Conservation (phyloP, 805 yeast species). For the Candida nanaspora region DNA sequence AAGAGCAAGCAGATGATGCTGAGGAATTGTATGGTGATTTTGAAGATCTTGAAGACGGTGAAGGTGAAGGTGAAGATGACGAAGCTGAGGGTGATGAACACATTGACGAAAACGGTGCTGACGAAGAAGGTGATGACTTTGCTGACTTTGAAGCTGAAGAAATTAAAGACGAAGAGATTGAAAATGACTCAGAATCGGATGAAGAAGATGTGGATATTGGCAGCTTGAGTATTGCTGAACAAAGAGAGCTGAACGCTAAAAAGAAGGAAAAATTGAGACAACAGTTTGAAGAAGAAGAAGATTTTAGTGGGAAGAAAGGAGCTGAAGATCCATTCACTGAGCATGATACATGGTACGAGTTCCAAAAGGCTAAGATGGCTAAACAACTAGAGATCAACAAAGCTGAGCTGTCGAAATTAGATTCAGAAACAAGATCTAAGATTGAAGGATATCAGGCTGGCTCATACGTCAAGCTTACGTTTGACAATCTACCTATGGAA, state of each 20-base stretch:
- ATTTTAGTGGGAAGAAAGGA: constrained; percentile 70
- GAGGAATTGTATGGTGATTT: constrained; percentile 25
- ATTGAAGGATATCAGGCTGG: constrained; percentile 95
- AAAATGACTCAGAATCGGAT: constrained; percentile 33
- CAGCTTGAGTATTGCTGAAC: constrained; percentile 56
- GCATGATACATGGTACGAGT: constrained; percentile 96
- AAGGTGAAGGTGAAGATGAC: constrained; percentile 34
- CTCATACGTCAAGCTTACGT: constrained; percentile 83
- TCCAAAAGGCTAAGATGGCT: constrained; percentile 94
- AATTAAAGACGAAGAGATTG: constrained; percentile 31
- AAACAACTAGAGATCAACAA: constrained; percentile 93
- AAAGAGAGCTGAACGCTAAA: constrained; percentile 74
- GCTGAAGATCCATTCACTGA: constrained; percentile 61
- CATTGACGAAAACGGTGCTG: constrained; percentile 18
- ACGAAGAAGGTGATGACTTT: constrained; percentile 36
- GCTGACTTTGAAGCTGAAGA: constrained; percentile 51
- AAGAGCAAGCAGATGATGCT: constrained; percentile 24
- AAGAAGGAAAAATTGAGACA: constrained; percentile 83
- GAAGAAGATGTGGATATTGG: constrained; percentile 33
- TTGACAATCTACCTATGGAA: constrained; percentile 82
- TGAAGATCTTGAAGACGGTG: constrained; percentile 21
- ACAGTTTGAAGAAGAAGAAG: constrained; percentile 85
- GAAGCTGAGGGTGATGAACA: constrained; percentile 19
- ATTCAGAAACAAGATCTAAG: constrained; percentile 63
- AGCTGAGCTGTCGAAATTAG: constrained; percentile 68